These are phyloP conservation scores for Sclerotinia glacialis DNA, from an alignment of 2,329 filamentous ascomycete genomes.

Conservation along the genomic window DNA sequence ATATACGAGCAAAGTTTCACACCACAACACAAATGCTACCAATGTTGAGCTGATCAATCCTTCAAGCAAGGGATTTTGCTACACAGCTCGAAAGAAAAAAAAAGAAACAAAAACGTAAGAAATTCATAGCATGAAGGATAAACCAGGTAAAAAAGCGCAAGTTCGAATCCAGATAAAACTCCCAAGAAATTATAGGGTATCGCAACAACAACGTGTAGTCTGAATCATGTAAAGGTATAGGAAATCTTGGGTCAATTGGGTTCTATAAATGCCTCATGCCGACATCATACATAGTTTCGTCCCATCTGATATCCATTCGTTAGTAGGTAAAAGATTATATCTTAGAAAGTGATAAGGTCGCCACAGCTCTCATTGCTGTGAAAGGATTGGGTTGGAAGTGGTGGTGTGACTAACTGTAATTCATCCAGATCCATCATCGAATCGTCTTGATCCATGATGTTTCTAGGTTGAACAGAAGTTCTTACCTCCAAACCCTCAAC, in stretches of 20 bases:
- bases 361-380: not conserved
- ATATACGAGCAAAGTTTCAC: not conserved
- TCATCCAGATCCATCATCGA: conserved; percentile 34
- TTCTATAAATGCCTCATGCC: conserved; percentile 22
- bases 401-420: conserved; percentile 25
- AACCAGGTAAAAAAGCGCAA: not conserved
- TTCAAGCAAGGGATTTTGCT: not conserved
- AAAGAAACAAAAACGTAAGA: not conserved
- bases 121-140: not conserved
- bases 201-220: not conserved
- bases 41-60: not conserved
- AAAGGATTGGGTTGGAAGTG: not conserved
- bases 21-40: not conserved
- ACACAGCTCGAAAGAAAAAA: not conserved
- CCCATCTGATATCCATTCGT: conserved; percentile 21
- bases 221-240: not conserved
- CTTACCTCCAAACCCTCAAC: conserved; percentile 9
- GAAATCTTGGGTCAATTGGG: not conserved
- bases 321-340: not conserved
- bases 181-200: not conserved
- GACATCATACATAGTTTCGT: conserved; percentile 30
- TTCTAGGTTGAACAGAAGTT: conserved; percentile 18
- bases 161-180: not conserved
- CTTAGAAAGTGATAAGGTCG: not conserved
- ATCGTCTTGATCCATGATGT: conserved; percentile 21